phyloP scores from a whole-genome alignment of 2,329 filamentous ascomycete genomes.

The Falciphora oryzae region DNA sequence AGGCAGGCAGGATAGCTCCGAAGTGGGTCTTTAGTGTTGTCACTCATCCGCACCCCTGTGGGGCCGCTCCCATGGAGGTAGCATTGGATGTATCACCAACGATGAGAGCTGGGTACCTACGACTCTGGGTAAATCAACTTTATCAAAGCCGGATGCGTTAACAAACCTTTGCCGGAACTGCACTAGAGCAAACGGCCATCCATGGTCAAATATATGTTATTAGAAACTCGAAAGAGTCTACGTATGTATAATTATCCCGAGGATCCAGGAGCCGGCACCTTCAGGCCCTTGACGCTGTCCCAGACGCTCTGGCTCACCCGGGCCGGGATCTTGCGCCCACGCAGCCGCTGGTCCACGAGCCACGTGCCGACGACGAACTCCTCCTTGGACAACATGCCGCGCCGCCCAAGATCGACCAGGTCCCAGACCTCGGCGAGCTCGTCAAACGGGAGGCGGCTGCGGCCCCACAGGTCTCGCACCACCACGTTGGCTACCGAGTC shows the following conservation, averaged over 20 bases:
- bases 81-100: too few relatives aligned
- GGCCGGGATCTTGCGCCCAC: slow-evolving; percentile 69
- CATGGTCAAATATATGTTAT: neutral
- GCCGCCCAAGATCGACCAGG: slow-evolving; percentile 55
- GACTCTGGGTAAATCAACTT: too few relatives aligned
- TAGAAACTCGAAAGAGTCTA: neutral
- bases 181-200: too few relatives aligned
- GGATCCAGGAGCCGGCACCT: slow-evolving; percentile 22
- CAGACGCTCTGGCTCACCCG: slow-evolving; percentile 70
- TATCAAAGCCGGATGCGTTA: too few relatives aligned
- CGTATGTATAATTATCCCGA: neutral
- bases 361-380: slow-evolving; percentile 82
- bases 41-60: too few relatives aligned
- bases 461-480: slow-evolving; percentile 68
- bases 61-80: too few relatives aligned
- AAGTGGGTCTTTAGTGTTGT: too few relatives aligned
- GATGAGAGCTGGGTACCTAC: too few relatives aligned
- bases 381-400: slow-evolving; percentile 54
- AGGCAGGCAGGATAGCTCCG: too few relatives aligned
- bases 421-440: slow-evolving; percentile 74
- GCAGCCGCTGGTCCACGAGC: slow-evolving; percentile 75
- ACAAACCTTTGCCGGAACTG: too few relatives aligned
- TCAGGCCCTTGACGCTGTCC: slow-evolving; percentile 55
- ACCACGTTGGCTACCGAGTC: slow-evolving; percentile 47
- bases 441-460: slow-evolving; percentile 61